Conservation (phyloP, 1,284 basidiomycete species). For the Pseudozyma pruni region DNA sequence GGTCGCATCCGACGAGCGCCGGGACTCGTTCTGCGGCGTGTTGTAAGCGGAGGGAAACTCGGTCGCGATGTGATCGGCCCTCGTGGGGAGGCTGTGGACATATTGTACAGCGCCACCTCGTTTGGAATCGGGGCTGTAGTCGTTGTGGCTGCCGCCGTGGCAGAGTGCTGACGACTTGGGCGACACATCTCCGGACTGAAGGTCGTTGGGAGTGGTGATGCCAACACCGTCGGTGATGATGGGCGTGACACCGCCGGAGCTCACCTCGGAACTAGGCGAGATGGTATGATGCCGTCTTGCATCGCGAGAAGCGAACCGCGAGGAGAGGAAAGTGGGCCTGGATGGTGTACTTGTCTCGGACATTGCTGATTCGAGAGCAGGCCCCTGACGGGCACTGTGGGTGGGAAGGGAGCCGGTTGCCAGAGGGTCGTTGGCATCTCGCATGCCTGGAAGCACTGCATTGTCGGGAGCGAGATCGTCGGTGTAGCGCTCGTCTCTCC, state of each 20-base stretch:
- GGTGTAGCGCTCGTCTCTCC: conserved; percentile 53
- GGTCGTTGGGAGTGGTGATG: conserved; percentile 2
- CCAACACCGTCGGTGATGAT: conserved; percentile 14
- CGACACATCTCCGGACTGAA: conserved; percentile 19
- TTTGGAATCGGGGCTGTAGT: conserved; percentile 9
- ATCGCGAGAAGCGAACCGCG: conserved; percentile 20
- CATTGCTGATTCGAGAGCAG: conserved; percentile 15
- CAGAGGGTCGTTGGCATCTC: conserved; percentile 20
- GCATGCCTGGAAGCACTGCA: conserved; percentile 37
- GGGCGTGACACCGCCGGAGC: conserved; percentile 4
- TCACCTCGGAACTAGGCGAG: conserved; percentile 1
- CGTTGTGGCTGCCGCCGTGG: conserved; percentile 1
- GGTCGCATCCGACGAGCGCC: conserved; percentile 45
- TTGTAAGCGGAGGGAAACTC: conserved; percentile 24
- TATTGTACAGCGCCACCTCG: conserved; percentile 3
- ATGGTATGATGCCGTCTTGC: conserved; percentile 9
- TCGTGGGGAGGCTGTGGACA: conserved; percentile 6
- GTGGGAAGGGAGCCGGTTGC: conserved; percentile 2
- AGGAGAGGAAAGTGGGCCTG: conserved; percentile 19
- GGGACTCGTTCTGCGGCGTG: conserved; percentile 33
- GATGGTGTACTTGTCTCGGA: conserved; percentile 15
- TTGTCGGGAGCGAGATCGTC: conserved; percentile 41
- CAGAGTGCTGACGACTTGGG: conserved; percentile 11
- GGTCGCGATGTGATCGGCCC: conserved; percentile 16
- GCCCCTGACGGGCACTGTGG: conserved; percentile 1